phyloP scores from a whole-genome alignment of 345 rosid genomes.

The Heritiera fomes region DNA sequence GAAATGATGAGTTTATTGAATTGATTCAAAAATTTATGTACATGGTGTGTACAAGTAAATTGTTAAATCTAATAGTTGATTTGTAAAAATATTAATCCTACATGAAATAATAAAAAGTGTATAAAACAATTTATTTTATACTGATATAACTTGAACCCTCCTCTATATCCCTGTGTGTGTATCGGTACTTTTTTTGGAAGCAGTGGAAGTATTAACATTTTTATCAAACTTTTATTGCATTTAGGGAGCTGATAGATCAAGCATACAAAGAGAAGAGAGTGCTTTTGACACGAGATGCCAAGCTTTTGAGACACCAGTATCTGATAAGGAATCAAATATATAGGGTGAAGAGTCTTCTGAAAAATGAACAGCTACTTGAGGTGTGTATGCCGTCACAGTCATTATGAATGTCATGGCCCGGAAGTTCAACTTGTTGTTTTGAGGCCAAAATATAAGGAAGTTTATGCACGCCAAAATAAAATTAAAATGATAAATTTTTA shows the following conservation, averaged over 20 bases:
- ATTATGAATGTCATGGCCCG: background rate
- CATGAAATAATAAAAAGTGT: too few species aligned
- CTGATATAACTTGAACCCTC: too few species aligned
- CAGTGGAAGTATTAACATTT: too few species aligned
- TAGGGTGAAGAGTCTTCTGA: constrained; percentile 73
- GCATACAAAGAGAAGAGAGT: constrained; percentile 75
- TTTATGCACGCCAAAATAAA: background rate
- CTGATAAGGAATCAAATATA: constrained; percentile 76
- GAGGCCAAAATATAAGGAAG: background rate
- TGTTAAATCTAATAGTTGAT: too few species aligned
- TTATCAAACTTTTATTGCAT: background rate
- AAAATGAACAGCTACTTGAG: constrained; percentile 94
- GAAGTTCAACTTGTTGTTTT: constrained; percentile 10
- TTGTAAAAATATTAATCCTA: too few species aligned
- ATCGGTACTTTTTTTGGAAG: background rate
- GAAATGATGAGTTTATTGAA: too few species aligned
- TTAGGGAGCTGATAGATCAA: constrained; percentile 82
- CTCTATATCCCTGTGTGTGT: background rate
- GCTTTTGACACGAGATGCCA: constrained; percentile 86
- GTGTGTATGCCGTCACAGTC: constrained; percentile 33
- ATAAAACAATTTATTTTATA: too few species aligned
- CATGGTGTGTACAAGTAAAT: too few species aligned
- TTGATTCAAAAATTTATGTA: too few species aligned
- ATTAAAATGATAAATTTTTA: background rate
- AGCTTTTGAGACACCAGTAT: constrained; percentile 77